Evolutionary conservation across 2,329 filamentous ascomycete species (phyloP).

Genomic region (Calonectria leucothoes): DNA sequence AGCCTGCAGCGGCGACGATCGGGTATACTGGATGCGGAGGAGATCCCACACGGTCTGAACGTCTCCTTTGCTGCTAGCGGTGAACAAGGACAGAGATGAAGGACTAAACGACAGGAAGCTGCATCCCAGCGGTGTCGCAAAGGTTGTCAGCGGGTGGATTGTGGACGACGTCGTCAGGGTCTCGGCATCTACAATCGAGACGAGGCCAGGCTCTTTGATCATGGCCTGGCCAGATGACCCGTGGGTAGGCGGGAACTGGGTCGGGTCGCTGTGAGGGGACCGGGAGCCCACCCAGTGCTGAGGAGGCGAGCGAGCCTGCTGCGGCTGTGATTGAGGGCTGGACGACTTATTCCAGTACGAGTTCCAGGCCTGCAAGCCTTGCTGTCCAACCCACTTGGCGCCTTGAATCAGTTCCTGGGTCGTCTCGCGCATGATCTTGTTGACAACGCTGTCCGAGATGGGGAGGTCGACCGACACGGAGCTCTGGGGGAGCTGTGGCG

Average conservation of each 20-base stretch:
- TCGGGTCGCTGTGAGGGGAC: slow-evolving; percentile 58
- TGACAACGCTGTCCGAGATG: slow-evolving; percentile 77
- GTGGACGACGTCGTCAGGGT: slow-evolving; percentile 63
- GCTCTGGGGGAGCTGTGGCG: slow-evolving; percentile 75
- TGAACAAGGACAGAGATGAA: slow-evolving; percentile 78
- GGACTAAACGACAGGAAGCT: slow-evolving; percentile 85
- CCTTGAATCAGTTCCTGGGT: slow-evolving; percentile 82
- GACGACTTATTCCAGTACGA: slow-evolving; percentile 78
- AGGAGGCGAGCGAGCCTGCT: slow-evolving; percentile 58
- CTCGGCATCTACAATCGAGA: slow-evolving; percentile 80
- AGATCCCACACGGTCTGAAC: slow-evolving; percentile 86
- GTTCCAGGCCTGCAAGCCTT: slow-evolving; percentile 82
- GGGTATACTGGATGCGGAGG: slow-evolving; percentile 72
- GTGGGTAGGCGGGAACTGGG: slow-evolving; percentile 81
- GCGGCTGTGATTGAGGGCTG: slow-evolving; percentile 55
- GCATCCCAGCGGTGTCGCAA: slow-evolving; percentile 78
- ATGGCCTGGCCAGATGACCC: slow-evolving; percentile 68
- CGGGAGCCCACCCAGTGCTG: slow-evolving; percentile 61
- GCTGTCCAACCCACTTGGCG: slow-evolving; percentile 81
- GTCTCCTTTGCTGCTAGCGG: slow-evolving; percentile 86
- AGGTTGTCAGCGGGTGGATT: slow-evolving; percentile 76
- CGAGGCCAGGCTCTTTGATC: slow-evolving; percentile 75
- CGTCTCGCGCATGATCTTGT: slow-evolving; percentile 81
- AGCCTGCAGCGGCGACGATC: slow-evolving; percentile 69
- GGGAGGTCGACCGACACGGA: slow-evolving; percentile 80